A percentile compares a stretch with the other conserved stretches of the same genome.
Evolutionary conservation across 1,139 yeast species (phyloP).

Genomic region (Diutina siamensis): DNA sequence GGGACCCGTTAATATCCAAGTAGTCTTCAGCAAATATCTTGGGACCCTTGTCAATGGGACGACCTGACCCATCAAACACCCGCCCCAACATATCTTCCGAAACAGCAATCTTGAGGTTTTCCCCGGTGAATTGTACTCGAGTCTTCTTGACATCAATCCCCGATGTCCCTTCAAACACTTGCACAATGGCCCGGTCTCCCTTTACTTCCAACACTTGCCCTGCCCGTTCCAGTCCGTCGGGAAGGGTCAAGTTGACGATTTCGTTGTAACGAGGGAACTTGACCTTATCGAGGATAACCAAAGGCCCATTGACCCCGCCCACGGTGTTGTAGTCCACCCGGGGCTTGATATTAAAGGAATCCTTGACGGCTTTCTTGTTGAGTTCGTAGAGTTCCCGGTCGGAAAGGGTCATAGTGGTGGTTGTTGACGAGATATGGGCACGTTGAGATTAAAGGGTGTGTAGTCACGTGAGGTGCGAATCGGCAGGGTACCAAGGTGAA

Average conservation of each 20-base stretch:
- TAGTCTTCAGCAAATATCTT: conserved; percentile 97
- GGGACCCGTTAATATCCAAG: conserved; percentile 96
- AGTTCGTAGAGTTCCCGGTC: conserved; percentile 59
- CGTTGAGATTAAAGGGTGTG: not conserved
- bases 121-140: conserved; percentile 92
- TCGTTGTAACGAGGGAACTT: conserved; percentile 95
- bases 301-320: conserved; percentile 96
- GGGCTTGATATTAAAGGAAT: conserved; percentile 84
- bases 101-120: conserved; percentile 84
- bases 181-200: conserved; percentile 95
- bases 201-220: conserved; percentile 98
- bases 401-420: conserved; percentile 16
- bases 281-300: conserved; percentile 90
- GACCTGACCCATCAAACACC: conserved; percentile 97
- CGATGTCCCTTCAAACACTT: conserved; percentile 96
- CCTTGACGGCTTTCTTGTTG: conserved; percentile 84
- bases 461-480: not conserved
- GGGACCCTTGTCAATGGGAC: conserved; percentile 97
- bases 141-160: conserved; percentile 98
- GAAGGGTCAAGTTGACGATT: conserved; percentile 90
- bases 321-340: conserved; percentile 91
- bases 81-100: conserved; percentile 97
- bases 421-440: not conserved
- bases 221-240: conserved; percentile 88
- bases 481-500: too few relatives aligned